phyloP scores from a whole-genome alignment of 208 protist species.

The Crithidia mellificae region DNA sequence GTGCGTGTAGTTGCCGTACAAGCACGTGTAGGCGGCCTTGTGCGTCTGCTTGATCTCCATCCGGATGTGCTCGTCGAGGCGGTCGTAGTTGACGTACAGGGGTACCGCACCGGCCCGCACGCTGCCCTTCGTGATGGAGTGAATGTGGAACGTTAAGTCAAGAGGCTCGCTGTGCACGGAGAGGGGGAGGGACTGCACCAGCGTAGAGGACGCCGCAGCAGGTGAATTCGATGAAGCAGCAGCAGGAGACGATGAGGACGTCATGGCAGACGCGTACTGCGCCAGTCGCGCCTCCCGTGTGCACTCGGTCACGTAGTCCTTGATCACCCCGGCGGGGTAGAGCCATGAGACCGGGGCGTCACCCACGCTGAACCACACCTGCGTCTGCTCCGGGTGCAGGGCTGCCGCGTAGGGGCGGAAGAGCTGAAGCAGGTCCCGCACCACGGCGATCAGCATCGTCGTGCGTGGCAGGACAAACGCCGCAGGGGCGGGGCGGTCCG shows the following conservation, averaged over 20 bases:
- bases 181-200: slow-evolving; percentile 22
- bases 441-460: slow-evolving; percentile 61
- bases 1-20: slow-evolving; percentile 46
- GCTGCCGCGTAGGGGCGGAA: slow-evolving; percentile 49
- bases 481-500: slow-evolving; percentile 42
- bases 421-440: slow-evolving; percentile 47
- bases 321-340: slow-evolving; percentile 65
- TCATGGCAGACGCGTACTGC: slow-evolving; percentile 12
- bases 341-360: slow-evolving; percentile 57
- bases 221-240: not conserved
- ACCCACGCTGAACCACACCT: slow-evolving; percentile 65
- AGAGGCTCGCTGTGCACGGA: slow-evolving; percentile 37
- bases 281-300: slow-evolving; percentile 15
- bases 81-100: slow-evolving; percentile 41
- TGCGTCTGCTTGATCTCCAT: slow-evolving; percentile 50
- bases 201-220: not conserved
- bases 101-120: slow-evolving; percentile 34
- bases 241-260: not conserved
- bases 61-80: slow-evolving; percentile 42
- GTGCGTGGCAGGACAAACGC: slow-evolving; percentile 71
- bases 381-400: slow-evolving; percentile 39
- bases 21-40: slow-evolving; percentile 53
- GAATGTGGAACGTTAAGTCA: slow-evolving; percentile 46
- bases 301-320: slow-evolving; percentile 59
- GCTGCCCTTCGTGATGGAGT: slow-evolving; percentile 38